Conservation (phyloP, 2,329 filamentous ascomycete species). For the Epichloe scottii region DNA sequence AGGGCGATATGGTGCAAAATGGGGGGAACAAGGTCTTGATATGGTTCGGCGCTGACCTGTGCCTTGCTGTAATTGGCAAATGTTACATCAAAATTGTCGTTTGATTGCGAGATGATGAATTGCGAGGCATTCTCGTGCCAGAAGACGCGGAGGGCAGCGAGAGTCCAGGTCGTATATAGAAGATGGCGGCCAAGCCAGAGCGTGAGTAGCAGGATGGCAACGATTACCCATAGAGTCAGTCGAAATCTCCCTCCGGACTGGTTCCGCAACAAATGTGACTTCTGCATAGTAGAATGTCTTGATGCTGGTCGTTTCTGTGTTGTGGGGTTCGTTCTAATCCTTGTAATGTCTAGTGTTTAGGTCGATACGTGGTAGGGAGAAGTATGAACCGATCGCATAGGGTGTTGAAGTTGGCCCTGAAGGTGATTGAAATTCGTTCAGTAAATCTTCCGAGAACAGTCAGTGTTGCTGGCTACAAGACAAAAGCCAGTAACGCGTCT, state of each 20-base stretch:
- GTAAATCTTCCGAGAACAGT: background rate
- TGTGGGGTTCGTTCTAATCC: too few relatives aligned
- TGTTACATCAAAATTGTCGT: conserved; percentile 20
- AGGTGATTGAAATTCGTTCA: background rate
- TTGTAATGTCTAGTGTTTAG: background rate
- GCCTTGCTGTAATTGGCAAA: conserved; percentile 19
- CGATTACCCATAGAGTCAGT: conserved; percentile 4
- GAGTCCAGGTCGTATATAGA: conserved; percentile 16
- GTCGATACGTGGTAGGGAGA: background rate
- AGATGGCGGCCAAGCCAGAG: conserved; percentile 10
- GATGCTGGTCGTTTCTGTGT: background rate
- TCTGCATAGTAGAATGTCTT: conserved; percentile 3
- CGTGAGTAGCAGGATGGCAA: conserved; percentile 4
- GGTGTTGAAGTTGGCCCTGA: background rate
- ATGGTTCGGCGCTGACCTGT: conserved; percentile 16
- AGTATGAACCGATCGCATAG: background rate
- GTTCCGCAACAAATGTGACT: conserved; percentile 3
- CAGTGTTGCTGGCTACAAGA: background rate
- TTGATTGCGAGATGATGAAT: conserved; percentile 17
- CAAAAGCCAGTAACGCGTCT: background rate
- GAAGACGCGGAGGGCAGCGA: conserved; percentile 15
- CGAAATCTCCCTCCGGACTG: conserved; percentile 4
- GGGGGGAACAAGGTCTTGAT: conserved; percentile 20
- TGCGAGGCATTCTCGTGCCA: conserved; percentile 13
- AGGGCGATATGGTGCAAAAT: conserved; percentile 23